Evolutionary conservation across 352 stramenopile genomes (phyloP), one percentile per base, ranked within the genome.

Genomic region (Globisporangium apiculatum): DNA sequence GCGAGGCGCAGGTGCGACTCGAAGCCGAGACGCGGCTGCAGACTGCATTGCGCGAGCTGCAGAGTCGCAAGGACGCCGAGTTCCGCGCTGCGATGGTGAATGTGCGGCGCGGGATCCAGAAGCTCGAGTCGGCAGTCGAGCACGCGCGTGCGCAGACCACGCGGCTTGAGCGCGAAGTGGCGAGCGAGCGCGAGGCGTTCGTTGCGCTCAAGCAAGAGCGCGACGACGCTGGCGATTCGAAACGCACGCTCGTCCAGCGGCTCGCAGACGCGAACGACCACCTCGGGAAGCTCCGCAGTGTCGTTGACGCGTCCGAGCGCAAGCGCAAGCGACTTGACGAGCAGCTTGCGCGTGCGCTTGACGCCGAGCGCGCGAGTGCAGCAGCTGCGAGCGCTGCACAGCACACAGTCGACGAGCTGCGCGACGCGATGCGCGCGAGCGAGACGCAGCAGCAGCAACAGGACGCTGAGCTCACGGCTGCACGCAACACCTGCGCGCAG

Each of bases 241-340:
- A 83, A 45, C 65, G 64, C 4, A 66, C 55, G 11, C 49, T 86
- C 10, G 57, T 78, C 3, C 76, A 87, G 41, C 73, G 80, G 9
- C 58, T 90, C 4, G 76, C 86, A 68, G 80, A 90, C 61, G 72
- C 80, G 6, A 90, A 90, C 42, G 73, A 77, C 35, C 85, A 88
- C 51, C 61, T 90, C 24, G 80, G 80, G 3, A 74, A 71, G 15
- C 64, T 90, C 41, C 76, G 78, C 1, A 68, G 61, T 50, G 64
- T 90, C 41, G 72, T 88, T 15, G 73, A 75, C 35, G 66, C 79
- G 42, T 60, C 64, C 7, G 65, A 77, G 50, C 53, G 57, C 10
- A 81, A 76, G 37, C 68, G 63, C 10, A 61, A 69, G 17, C 48
- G 60, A 0, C 48, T 75, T 37, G 65, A 80, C 1, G 67, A 82